Evolutionary conservation across 345 rosid genomes (phyloP), one percentile per base, ranked within the genome.

Genomic region (Salix udensis): DNA sequence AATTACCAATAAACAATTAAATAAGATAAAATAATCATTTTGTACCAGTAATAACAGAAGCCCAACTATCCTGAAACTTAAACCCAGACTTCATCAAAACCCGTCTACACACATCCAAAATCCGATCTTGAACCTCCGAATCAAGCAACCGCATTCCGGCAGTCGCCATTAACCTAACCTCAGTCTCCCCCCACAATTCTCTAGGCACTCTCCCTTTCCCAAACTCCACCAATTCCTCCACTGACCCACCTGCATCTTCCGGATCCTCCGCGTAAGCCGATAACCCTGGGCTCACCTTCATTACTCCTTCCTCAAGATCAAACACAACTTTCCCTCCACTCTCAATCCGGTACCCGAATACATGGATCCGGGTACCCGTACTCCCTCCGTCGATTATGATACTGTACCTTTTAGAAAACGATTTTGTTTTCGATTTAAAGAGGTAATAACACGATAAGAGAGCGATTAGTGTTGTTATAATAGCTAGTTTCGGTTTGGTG

Each of bases 131-230:
- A 73, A 86, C 82, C 28, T 64, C 70, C n/a, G 74, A 10, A 28
- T 88, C 88, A 70, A 96, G 86, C 83, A 93, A 76, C 77, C 99
- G 84, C 91, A 96, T 72, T 65, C 99, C 99, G 14, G 98, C 99
- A 0, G 99, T 96, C 2, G 97, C 97, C 99, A 96, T 93, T 9
- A 96, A 74, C 89, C 94, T 78, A 78, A 96, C 82, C 62, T 91
- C 99, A n/a, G 91, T 91, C 86, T 89, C 77, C 12, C 81, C 83
- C 97, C 91, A 85, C 74, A 71, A 26, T 37, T 84, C 88, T 19
- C 71, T 74, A 0, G 98, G 94, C 62, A 96, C 87, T 73, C 76
- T 86, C 42, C 71, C 48, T 65, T 84, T 92, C 28, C 84, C 96
- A 65, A 93, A 96, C 73, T 84, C 92, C 76, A 96, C 42, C 14